Evolutionary conservation across 78 protist genomes (phyloP).

Genomic region (Cavenderia fasciculata): DNA sequence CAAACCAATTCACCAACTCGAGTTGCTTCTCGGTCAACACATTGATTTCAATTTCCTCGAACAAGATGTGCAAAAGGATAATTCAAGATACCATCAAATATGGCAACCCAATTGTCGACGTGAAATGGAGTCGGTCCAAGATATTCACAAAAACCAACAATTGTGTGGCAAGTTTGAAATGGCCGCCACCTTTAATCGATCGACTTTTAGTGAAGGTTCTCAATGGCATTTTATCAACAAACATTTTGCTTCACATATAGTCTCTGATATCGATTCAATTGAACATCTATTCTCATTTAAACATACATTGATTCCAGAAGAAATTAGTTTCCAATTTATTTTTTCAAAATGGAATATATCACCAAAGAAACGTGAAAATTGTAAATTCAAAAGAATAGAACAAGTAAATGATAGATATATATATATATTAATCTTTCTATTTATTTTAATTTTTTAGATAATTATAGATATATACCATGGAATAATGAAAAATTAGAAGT

Average conservation of each 20-base stretch:
- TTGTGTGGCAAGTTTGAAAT: no score
- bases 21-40: not conserved
- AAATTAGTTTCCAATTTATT: conserved; percentile 18
- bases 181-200: no score
- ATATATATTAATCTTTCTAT: no score
- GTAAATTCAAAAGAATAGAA: no score
- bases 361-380: no score
- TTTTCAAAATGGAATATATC: no score
- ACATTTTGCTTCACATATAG: conserved; percentile 4
- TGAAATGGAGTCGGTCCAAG: no score
- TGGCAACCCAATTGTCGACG: not conserved
- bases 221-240: conserved; percentile 39
- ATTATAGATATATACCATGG: conserved; percentile 39
- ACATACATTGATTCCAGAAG: conserved; percentile 36
- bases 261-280: not conserved
- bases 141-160: no score
- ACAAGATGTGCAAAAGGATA: no score
- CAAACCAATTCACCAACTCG: not conserved
- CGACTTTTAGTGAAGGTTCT: conserved; percentile 18
- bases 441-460: no score
- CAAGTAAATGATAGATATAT: no score
- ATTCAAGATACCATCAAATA: conserved; percentile 43
- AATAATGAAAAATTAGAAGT: not conserved
- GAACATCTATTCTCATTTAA: conserved; percentile 9
- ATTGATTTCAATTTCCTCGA: no score